Conservation (phyloP, 768 basidiomycete species). For the Mycena galericulata region DNA sequence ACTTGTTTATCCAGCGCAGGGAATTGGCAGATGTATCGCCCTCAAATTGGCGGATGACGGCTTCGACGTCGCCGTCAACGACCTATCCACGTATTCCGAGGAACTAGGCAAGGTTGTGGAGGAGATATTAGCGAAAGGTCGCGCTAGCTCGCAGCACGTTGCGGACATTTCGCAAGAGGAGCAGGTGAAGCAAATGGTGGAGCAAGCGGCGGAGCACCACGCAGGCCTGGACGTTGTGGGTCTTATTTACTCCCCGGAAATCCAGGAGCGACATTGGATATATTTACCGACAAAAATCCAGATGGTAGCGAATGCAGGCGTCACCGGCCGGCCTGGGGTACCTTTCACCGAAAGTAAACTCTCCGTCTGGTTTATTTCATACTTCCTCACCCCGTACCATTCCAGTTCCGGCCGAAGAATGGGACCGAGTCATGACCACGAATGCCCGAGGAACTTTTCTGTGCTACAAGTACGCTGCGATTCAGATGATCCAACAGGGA, state of each 20-base stretch:
- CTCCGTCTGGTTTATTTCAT: slow-evolving; percentile 28
- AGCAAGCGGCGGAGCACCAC: slow-evolving; percentile 33
- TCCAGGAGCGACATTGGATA: not conserved
- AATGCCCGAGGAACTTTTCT: slow-evolving; percentile 48
- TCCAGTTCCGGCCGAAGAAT: slow-evolving; percentile 33
- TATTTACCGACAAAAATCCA: not conserved
- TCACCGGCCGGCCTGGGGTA: slow-evolving; percentile 1
- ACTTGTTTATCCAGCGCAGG: slow-evolving; percentile 10
- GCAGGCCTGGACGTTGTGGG: slow-evolving; percentile 48
- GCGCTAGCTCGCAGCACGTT: not conserved
- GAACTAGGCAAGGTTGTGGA: slow-evolving; percentile 32
- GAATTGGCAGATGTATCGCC: slow-evolving; percentile 50
- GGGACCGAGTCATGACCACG: slow-evolving; percentile 39
- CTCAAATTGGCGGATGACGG: slow-evolving; percentile 51
- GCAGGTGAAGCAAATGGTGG: slow-evolving; percentile 40
- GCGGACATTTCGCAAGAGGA: slow-evolving; percentile 39
- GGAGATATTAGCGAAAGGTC: slow-evolving; percentile 25
- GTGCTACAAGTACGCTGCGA: slow-evolving; percentile 51
- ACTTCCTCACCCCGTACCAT: slow-evolving; percentile 2
- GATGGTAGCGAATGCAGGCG: slow-evolving; percentile 50
- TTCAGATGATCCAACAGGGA: slow-evolving; percentile 53
- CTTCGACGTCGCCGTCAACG: slow-evolving; percentile 50
- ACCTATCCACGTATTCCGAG: slow-evolving; percentile 39
- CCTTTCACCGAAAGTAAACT: slow-evolving; percentile 1
- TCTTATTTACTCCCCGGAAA: not conserved